These are phyloP conservation scores for Geotrichum histeridarum DNA, from an alignment of 1,139 yeast species.

Conservation along the genomic window DNA sequence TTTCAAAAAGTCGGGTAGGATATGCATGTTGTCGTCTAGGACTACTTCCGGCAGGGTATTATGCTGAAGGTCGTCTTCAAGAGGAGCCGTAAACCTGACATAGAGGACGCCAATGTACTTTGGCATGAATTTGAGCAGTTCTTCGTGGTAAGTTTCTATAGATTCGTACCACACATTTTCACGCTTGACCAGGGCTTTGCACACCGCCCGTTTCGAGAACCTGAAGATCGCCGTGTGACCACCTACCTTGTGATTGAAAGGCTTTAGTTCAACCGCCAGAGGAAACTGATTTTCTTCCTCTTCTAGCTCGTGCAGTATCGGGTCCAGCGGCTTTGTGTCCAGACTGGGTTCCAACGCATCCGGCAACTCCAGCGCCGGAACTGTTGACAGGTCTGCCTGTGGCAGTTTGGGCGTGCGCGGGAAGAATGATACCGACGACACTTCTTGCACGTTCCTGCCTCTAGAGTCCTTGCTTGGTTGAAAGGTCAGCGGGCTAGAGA, in stretches of 20 bases:
- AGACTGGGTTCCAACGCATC: not conserved
- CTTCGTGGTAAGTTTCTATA: slow-evolving; percentile 71
- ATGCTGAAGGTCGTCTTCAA: slow-evolving; percentile 9
- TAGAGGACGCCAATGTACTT: slow-evolving; percentile 88
- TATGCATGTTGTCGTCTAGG: slow-evolving; percentile 81
- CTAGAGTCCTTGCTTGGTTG: not conserved
- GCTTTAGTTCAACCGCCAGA: slow-evolving; percentile 70
- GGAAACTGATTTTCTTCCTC: not conserved
- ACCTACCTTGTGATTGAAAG: slow-evolving; percentile 89
- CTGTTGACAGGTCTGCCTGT: not conserved
- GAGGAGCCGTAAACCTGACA: slow-evolving; percentile 63
- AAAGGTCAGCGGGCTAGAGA: not conserved
- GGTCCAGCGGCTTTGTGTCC: not conserved
- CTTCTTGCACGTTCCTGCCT: slow-evolving; percentile 24
- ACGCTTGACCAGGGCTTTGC: slow-evolving; percentile 84
- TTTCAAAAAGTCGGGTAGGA: slow-evolving; percentile 72
- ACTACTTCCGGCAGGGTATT: slow-evolving; percentile 65
- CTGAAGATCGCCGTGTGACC: slow-evolving; percentile 97
- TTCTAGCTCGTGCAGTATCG: too few species aligned
- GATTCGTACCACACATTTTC: slow-evolving; percentile 91
- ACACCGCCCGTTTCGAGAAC: slow-evolving; percentile 88
- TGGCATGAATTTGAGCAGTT: slow-evolving; percentile 80
- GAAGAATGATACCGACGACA: slow-evolving; percentile 56
- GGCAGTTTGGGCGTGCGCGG: slow-evolving; percentile 47
- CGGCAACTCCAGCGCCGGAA: not conserved